A percentile compares a stretch with the other conserved stretches of the same genome.
These are phyloP conservation scores for Trichoderma atroviride DNA, from an alignment of 2,329 filamentous ascomycete genomes.

Conservation along the genomic window DNA sequence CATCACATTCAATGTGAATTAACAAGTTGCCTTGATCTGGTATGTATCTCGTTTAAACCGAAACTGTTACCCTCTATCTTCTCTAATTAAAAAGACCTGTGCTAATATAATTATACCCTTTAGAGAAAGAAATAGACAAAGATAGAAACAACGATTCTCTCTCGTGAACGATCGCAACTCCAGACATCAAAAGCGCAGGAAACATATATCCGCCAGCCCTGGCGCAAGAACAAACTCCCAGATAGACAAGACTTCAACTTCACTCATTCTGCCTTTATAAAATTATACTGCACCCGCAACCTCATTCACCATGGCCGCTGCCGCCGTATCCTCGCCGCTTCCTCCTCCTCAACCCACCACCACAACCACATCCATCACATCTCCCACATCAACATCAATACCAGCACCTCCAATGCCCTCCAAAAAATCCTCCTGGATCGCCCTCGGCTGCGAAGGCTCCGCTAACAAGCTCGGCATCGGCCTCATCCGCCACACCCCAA, in stretches of 20 bases:
- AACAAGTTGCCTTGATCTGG: not conserved
- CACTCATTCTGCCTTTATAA: not conserved
- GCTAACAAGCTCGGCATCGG: constrained; percentile 98
- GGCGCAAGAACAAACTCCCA: not conserved
- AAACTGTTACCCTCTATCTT: no score
- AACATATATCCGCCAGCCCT: not conserved
- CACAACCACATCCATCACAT: not conserved
- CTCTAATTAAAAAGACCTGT: no score
- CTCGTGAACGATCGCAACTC: not conserved
- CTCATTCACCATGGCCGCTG: constrained; percentile 16
- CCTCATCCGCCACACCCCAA: constrained; percentile 75
- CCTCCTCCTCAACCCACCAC: not conserved
- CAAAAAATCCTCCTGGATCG: constrained; percentile 46
- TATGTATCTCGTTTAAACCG: not conserved
- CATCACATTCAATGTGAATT: not conserved
- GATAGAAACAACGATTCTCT: not conserved
- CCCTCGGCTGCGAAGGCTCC: constrained; percentile 77
- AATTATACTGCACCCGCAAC: not conserved
- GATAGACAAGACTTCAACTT: not conserved
- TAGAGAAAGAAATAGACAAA: not conserved
- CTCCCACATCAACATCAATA: constrained; percentile 2
- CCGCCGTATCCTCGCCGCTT: not conserved
- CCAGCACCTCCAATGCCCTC: not conserved
- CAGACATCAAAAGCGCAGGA: not conserved
- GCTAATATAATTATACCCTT: not conserved